Evolutionary conservation across 345 rosid genomes (phyloP).

Genomic region (Isatis tinctoria): DNA sequence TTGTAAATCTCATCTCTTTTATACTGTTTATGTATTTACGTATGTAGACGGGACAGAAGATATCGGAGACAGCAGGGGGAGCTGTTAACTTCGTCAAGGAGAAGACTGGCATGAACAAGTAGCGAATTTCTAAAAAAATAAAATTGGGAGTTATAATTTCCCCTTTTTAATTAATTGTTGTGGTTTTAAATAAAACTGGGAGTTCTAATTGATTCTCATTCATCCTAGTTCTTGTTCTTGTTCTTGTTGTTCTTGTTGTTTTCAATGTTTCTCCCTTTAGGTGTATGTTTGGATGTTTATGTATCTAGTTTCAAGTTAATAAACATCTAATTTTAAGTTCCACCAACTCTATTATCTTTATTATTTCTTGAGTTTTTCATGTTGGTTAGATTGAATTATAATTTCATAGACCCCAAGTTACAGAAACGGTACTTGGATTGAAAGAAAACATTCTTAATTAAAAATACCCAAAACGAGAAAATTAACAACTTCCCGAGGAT

Average conservation of each 20-base stretch:
- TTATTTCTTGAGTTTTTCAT: neutral
- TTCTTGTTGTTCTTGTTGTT: neutral
- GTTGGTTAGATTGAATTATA: neutral
- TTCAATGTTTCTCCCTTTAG: neutral
- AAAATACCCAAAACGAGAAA: neutral
- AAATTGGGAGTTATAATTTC: neutral
- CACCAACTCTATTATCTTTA: neutral
- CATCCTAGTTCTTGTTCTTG: neutral
- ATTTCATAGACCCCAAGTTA: neutral
- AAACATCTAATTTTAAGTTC: neutral
- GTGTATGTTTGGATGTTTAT: neutral
- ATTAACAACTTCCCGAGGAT: neutral
- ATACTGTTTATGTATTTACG: neutral
- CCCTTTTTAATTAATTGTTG: conserved; percentile 3
- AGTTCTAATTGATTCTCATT: conserved; percentile 20
- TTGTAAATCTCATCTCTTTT: neutral
- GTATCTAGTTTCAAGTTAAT: neutral
- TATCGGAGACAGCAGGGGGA: conserved; percentile 49
- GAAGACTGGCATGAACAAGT: conserved; percentile 51
- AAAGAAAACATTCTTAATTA: neutral
- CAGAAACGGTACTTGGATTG: neutral
- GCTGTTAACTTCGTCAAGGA: conserved; percentile 62
- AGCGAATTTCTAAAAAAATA: neutral
- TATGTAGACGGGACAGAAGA: conserved; percentile 53
- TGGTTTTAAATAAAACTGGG: conserved; percentile 7